Percentiles rank a stretch among this genome's conserved stretches.
phyloP scores from a whole-genome alignment of 1,284 basidiomycete species.

The Ganoderma lingzhi region DNA sequence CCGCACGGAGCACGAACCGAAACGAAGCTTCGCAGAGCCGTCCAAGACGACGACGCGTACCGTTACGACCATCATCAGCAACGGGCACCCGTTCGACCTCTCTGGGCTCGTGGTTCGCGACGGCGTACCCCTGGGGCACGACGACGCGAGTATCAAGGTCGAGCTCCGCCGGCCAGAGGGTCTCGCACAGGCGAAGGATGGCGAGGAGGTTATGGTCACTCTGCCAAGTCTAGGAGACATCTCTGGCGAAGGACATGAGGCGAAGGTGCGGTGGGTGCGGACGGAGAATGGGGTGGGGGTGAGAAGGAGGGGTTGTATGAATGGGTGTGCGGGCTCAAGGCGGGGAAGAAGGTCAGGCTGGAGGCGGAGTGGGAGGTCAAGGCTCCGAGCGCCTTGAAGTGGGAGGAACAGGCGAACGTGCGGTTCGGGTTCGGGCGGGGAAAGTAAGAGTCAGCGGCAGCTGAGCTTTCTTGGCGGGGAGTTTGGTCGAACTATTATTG shows the following conservation, averaged over 20 bases:
- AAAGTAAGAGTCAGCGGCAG: too few relatives aligned
- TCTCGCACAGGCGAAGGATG: slow-evolving; percentile 54
- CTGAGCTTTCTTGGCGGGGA: too few relatives aligned
- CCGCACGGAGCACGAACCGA: slow-evolving; percentile 40
- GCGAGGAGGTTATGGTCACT: slow-evolving; percentile 45
- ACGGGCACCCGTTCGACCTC: slow-evolving; percentile 56
- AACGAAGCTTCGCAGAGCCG: slow-evolving; percentile 49
- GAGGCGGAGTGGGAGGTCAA: slow-evolving; percentile 40
- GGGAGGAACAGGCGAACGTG: neutral
- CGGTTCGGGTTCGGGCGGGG: too few relatives aligned
- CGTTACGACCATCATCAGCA: slow-evolving; percentile 52
- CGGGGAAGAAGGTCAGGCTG: slow-evolving; percentile 46
- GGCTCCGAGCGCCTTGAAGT: neutral
- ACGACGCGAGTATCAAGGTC: slow-evolving; percentile 50
- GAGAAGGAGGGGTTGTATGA: slow-evolving; percentile 38
- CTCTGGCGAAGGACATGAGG: neutral
- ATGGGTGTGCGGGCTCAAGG: slow-evolving; percentile 38
- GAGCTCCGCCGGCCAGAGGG: slow-evolving; percentile 55
- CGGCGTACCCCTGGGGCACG: slow-evolving; percentile 53
- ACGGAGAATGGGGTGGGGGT: slow-evolving; percentile 16
- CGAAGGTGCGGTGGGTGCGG: neutral
- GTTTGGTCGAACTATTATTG: too few relatives aligned
- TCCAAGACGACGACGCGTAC: slow-evolving; percentile 53
- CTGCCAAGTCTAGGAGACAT: neutral
- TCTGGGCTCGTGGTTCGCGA: slow-evolving; percentile 55